phyloP scores from a whole-genome alignment of 345 rosid genomes.

The Pistacia vera region DNA sequence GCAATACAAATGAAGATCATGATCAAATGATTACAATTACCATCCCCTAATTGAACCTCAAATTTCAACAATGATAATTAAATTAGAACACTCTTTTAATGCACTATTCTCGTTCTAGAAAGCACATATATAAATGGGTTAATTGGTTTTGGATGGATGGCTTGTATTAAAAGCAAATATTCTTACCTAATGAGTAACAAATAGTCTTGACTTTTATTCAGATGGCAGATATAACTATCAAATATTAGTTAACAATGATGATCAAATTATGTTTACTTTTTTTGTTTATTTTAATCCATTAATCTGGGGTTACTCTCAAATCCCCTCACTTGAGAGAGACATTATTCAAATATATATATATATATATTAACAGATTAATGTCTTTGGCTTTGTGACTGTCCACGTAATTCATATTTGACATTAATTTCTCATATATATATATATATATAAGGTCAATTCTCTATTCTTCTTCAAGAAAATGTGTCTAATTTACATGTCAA shows the following conservation, averaged over 20 bases:
- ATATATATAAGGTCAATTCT: conserved; percentile 28
- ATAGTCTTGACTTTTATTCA: conserved; percentile 37
- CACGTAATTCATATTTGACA: conserved; percentile 26
- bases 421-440: background rate
- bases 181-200: conserved; percentile 48
- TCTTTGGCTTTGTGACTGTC: conserved; percentile 17
- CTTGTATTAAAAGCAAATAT: conserved; percentile 19
- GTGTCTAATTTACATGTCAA: conserved; percentile 13
- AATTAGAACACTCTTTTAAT: background rate
- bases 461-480: conserved; percentile 16
- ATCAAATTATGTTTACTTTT: background rate
- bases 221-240: conserved; percentile 8
- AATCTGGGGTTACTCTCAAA: conserved; percentile 2
- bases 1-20: too few species aligned
- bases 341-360: conserved; percentile 3
- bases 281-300: conserved; percentile 1
- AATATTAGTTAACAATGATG: conserved; percentile 23
- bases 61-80: conserved; percentile 18
- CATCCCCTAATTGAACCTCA: background rate
- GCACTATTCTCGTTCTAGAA: background rate
- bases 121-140: background rate
- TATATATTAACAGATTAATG: conserved; percentile 1
- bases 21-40: too few species aligned
- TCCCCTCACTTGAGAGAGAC: conserved; percentile 20
- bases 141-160: conserved; percentile 18